Base-by-base conservation (phyloP, 106 monocot genomes). In the Dactylorhiza incarnata region DNA sequence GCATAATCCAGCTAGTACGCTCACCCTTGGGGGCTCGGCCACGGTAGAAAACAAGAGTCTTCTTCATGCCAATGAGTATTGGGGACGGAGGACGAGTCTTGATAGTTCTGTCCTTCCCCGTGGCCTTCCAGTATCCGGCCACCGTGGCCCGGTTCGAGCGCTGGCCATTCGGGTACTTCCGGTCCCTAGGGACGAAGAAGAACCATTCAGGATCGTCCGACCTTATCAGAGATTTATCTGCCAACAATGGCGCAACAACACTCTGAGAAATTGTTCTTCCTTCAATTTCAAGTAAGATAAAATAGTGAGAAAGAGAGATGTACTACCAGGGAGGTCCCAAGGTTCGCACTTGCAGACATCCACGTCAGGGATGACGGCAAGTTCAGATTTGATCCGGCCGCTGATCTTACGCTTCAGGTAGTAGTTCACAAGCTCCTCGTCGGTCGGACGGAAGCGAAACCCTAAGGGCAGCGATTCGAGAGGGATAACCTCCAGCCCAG, bases 51-150 rank as follows among this genome's bases (percentile, higher is more conserved):
- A 92, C 92, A 48, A 92, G 83, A 1, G 92, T 92, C 80, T 92
- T 92, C 83, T 92, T 92, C 82, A 77, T 89, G 8, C 92, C 92
- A 4, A 92, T 87, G 13, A 72, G 3, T 5, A 19, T 19, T 4
- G n/a, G 14, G 26, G 46, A 63, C 43, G 50, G 69, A n/a, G 63
- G 12, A 46, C 69, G 59, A 46, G 78, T 51, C 71, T 37, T 58
- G 56, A 85, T 81, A 45, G 61, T 15, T 55, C 94, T 82, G 77
- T 94, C 94, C 81, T 83, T 94, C 16, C 94, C 94, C 9, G 94
- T 94, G 45, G 94, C 94, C 83, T 94, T 94, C 94, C 94, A 91
- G 83, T 89, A 94, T 10, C 94, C 94, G 29, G 86, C 81, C 11
- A 56, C 84, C 3, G 94, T 94, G 19, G 94, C 86, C 69, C 94